A percentile compares a stretch with the other conserved stretches of the same genome.
Conservation (phyloP, 768 basidiomycete genomes). For the Agaricus subrufescens region DNA sequence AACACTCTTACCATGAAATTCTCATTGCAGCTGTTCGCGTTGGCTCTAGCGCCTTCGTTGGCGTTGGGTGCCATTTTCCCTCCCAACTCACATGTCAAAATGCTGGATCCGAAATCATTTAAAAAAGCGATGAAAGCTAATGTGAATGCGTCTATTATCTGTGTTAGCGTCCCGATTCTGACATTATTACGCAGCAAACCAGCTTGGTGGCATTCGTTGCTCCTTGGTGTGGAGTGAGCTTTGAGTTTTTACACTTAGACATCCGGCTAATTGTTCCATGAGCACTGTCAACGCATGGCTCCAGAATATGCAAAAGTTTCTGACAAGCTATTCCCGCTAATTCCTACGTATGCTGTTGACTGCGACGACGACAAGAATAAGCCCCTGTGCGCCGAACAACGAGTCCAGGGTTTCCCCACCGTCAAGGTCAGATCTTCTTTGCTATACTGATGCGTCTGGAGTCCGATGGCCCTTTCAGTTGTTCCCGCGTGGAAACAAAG, state of each 20-base stretch:
- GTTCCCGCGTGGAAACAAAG: slow-evolving; percentile 71
- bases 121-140: slow-evolving; percentile 69
- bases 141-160: slow-evolving; percentile 37
- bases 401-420: slow-evolving; percentile 89
- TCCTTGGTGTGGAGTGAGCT: slow-evolving; percentile 80
- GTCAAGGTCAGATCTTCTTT: slow-evolving; percentile 55
- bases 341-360: slow-evolving; percentile 91
- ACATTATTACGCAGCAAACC: slow-evolving; percentile 45
- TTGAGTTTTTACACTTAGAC: not conserved
- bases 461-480: slow-evolving; percentile 31
- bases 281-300: slow-evolving; percentile 84
- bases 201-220: slow-evolving; percentile 87
- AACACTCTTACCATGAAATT: slow-evolving; percentile 23
- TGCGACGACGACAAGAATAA: slow-evolving; percentile 84
- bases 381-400: slow-evolving; percentile 70
- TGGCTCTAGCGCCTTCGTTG: slow-evolving; percentile 39
- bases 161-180: not conserved
- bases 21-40: slow-evolving; percentile 29
- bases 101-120: slow-evolving; percentile 67
- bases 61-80: slow-evolving; percentile 47
- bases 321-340: slow-evolving; percentile 67
- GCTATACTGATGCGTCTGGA: no score
- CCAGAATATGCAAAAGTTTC: slow-evolving; percentile 88
- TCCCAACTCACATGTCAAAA: slow-evolving; percentile 57
- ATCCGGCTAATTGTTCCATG: not conserved